These are phyloP conservation scores for Fusarium neocosmosporiellum DNA, from an alignment of 2,329 filamentous ascomycete species.

Conservation along the genomic window DNA sequence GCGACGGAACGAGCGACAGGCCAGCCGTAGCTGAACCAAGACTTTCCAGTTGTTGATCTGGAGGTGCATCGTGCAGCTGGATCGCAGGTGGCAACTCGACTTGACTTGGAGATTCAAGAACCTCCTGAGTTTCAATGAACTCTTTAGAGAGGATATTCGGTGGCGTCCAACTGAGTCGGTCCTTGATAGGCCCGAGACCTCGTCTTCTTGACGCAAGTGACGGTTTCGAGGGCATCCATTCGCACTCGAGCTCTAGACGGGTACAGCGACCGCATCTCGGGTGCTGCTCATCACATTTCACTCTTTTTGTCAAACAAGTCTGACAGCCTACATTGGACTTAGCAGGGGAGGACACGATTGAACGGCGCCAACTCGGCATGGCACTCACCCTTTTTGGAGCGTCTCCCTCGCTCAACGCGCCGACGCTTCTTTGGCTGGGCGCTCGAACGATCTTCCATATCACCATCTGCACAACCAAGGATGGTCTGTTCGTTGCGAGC, in stretches of 20 bases:
- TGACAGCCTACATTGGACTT: not conserved
- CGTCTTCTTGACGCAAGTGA: slow-evolving; percentile 12
- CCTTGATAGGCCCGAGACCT: slow-evolving; percentile 13
- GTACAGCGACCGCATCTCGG: slow-evolving; percentile 8
- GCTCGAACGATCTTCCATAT: not conserved
- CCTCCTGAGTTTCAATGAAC: not conserved
- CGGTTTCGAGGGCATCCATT: not conserved
- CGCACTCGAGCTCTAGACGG: slow-evolving; percentile 13
- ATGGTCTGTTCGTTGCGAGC: not conserved
- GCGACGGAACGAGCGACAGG: not conserved
- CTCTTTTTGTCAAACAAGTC: slow-evolving; percentile 14
- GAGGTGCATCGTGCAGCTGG: not conserved
- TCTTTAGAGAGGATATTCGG: slow-evolving; percentile 1
- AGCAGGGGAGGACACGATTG: not conserved
- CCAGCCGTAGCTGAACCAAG: not conserved
- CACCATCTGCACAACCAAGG: too few species aligned
- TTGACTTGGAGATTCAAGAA: not conserved
- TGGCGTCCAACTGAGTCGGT: slow-evolving; percentile 11
- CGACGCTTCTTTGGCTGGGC: not conserved
- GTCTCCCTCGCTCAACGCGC: slow-evolving; percentile 3
- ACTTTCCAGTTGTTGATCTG: not conserved
- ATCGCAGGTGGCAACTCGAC: not conserved
- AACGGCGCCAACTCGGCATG: not conserved
- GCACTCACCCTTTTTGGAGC: slow-evolving; percentile 16
- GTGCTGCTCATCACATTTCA: slow-evolving; percentile 21